A percentile compares a stretch with the other conserved stretches of the same genome.
phyloP scores from a whole-genome alignment of 2,329 filamentous ascomycete species.

The Parafenestella ontariensis region DNA sequence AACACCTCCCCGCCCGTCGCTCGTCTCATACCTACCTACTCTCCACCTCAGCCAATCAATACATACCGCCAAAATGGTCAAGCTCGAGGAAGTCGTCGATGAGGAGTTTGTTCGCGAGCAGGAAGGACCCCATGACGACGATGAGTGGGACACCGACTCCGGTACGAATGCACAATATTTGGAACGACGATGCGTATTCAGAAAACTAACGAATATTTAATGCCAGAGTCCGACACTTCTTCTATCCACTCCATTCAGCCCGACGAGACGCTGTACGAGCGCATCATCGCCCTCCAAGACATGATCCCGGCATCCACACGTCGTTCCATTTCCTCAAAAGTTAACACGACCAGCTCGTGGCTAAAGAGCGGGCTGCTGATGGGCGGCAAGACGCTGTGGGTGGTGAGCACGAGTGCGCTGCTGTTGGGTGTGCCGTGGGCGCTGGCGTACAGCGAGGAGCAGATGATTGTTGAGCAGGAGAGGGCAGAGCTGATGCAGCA shows the following conservation, averaged over 20 bases:
- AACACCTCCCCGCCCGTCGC: slow-evolving; percentile 3
- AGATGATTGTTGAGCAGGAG: slow-evolving; percentile 97
- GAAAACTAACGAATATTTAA: slow-evolving; percentile 44
- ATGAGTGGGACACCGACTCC: slow-evolving; percentile 91
- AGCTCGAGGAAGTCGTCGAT: slow-evolving; percentile 95
- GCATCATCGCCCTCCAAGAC: slow-evolving; percentile 75
- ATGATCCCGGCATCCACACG: slow-evolving; percentile 82
- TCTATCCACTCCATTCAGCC: slow-evolving; percentile 60
- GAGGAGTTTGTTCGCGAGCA: slow-evolving; percentile 85
- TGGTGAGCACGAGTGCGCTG: slow-evolving; percentile 87
- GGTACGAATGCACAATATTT: slow-evolving; percentile 63
- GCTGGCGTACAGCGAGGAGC: slow-evolving; percentile 91
- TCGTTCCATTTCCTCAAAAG: slow-evolving; percentile 56
- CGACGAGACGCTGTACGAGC: slow-evolving; percentile 62
- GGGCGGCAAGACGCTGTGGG: slow-evolving; percentile 87
- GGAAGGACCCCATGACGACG: slow-evolving; percentile 73
- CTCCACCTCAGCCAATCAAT: background rate
- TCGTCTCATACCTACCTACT: background rate
- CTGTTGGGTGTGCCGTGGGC: slow-evolving; percentile 93
- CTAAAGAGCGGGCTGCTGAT: slow-evolving; percentile 70
- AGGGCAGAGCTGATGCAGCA: slow-evolving; percentile 96
- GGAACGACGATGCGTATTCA: background rate
- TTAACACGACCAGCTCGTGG: slow-evolving; percentile 62
- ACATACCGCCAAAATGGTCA: slow-evolving; percentile 74
- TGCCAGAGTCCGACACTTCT: slow-evolving; percentile 80